phyloP scores from a whole-genome alignment of 371 early-diverging fungal genomes.

The Actinomucor elegans region DNA sequence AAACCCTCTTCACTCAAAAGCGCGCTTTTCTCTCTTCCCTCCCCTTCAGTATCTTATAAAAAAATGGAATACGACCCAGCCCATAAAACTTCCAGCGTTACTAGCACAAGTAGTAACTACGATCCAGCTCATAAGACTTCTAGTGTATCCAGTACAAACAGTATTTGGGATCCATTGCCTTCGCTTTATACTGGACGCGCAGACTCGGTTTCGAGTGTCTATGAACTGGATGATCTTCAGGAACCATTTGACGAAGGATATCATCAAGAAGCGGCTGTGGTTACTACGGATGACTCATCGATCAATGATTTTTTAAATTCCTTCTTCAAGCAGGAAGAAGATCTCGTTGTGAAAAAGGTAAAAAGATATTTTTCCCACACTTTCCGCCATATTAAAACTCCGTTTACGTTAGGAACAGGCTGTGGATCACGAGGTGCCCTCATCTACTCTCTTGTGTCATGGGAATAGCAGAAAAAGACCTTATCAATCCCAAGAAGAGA shows the following conservation, averaged over 20 bases:
- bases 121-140: slow-evolving; percentile 28
- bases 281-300: background rate
- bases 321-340: slow-evolving; percentile 19
- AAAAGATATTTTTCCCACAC: slow-evolving; percentile 8
- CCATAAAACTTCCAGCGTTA: slow-evolving; percentile 30
- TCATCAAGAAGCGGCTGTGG: background rate
- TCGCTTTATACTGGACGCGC: slow-evolving; percentile 26
- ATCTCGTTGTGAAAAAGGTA: slow-evolving; percentile 3
- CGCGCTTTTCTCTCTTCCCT: slow-evolving; percentile 12
- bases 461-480: slow-evolving; percentile 6
- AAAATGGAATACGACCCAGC: slow-evolving; percentile 28
- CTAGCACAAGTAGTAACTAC: slow-evolving; percentile 22
- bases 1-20: no score
- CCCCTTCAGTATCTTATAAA: background rate
- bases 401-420: background rate
- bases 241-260: background rate
- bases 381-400: no score
- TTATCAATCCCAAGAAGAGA: slow-evolving; percentile 2
- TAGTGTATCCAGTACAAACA: slow-evolving; percentile 24
- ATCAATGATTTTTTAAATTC: slow-evolving; percentile 22
- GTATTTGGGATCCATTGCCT: slow-evolving; percentile 25
- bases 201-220: slow-evolving; percentile 19
- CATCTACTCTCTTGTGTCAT: slow-evolving; percentile 12
- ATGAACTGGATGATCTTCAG: slow-evolving; percentile 15
- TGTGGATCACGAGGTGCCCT: slow-evolving; percentile 14